phyloP scores from a whole-genome alignment of 805 yeast genomes.

The Priceomyces melissophilus region DNA sequence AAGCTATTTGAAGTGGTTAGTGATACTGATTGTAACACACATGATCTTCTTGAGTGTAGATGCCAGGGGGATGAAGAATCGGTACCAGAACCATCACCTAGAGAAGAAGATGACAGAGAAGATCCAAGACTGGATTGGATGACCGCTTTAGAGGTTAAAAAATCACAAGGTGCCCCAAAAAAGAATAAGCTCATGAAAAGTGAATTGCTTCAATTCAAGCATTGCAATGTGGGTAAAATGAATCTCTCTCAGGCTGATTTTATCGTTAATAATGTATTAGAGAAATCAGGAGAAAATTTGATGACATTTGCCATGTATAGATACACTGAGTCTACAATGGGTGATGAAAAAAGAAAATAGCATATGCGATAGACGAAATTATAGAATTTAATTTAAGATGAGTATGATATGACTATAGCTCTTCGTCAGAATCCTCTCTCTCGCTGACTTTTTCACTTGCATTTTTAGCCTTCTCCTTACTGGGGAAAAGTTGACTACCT shows the following conservation, averaged over 20 bases:
- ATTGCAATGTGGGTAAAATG: constrained; percentile 61
- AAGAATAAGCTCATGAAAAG: constrained; percentile 47
- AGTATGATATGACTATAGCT: too few species aligned
- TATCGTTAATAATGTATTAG: constrained; percentile 25
- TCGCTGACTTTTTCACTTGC: background rate
- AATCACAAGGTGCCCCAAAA: constrained; percentile 24
- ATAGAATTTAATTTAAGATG: too few species aligned
- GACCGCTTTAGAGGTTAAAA: constrained; percentile 51
- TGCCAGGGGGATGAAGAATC: constrained; percentile 53
- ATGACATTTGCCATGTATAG: constrained; percentile 43
- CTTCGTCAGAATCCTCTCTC: background rate
- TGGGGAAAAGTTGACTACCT: constrained; percentile 18
- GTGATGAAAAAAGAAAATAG: background rate
- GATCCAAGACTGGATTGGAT: constrained; percentile 42
- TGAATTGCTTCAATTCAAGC: constrained; percentile 62
- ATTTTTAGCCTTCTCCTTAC: constrained; percentile 8
- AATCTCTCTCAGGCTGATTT: constrained; percentile 22
- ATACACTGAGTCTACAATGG: constrained; percentile 11
- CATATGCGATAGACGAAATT: background rate
- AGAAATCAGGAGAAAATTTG: constrained; percentile 13
- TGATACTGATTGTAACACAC: constrained; percentile 63
- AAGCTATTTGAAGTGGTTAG: constrained; percentile 65
- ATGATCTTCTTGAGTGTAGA: constrained; percentile 65
- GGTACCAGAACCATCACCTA: constrained; percentile 13
- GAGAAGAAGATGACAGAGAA: constrained; percentile 15